phyloP scores from a whole-genome alignment of 805 yeast species.

The Ogataea naganishii region DNA sequence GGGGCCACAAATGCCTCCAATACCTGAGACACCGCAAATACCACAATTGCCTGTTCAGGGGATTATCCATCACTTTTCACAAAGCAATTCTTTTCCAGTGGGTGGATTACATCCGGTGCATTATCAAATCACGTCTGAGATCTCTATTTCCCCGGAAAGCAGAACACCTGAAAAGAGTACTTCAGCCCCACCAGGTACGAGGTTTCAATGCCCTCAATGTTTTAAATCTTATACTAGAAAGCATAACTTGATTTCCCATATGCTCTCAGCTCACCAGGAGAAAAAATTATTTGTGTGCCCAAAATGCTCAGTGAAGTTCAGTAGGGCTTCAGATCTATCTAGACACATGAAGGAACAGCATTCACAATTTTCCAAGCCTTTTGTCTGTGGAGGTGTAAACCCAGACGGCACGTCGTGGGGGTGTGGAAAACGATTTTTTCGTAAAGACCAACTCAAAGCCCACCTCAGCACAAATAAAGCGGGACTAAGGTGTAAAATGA shows the following conservation, averaged over 20 bases:
- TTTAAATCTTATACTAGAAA: slow-evolving; percentile 18
- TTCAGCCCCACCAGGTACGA: no score
- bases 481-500: slow-evolving; percentile 11
- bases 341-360: slow-evolving; percentile 17
- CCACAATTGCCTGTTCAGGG: no score
- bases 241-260: slow-evolving; percentile 18
- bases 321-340: slow-evolving; percentile 14
- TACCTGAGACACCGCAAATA: no score
- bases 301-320: slow-evolving; percentile 11
- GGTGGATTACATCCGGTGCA: no score
- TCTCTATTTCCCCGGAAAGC: no score
- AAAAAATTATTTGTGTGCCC: slow-evolving; percentile 17
- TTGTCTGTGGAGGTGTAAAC: slow-evolving; percentile 14
- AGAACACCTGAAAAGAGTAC: no score
- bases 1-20: no score
- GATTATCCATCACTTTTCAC: no score
- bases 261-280: slow-evolving; percentile 16
- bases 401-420: slow-evolving; percentile 16
- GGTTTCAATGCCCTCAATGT: slow-evolving; percentile 18
- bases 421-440: slow-evolving; percentile 15
- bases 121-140: no score
- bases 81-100: no score
- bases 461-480: slow-evolving; percentile 16
- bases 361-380: slow-evolving; percentile 12
- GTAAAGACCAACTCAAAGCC: slow-evolving; percentile 17